Evolutionary conservation across 2,329 filamentous ascomycete species (phyloP).

Genomic region (Alternaria metachromatica): DNA sequence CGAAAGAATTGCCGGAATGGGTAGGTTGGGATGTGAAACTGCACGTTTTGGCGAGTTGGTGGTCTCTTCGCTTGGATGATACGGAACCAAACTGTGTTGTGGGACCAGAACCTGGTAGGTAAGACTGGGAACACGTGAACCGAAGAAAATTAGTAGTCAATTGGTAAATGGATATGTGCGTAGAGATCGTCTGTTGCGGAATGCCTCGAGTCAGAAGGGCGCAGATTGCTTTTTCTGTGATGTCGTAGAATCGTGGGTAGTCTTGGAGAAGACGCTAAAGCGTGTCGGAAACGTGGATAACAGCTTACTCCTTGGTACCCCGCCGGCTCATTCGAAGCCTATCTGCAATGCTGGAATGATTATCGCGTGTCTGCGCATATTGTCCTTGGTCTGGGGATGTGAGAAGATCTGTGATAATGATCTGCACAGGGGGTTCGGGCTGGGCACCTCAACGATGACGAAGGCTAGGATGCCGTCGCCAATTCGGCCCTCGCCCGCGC

Average conservation of each 20-base stretch:
- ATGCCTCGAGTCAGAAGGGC: not conserved
- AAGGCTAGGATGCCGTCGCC: constrained; percentile 6
- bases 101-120: not conserved
- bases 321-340: not conserved
- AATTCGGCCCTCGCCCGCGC: constrained; percentile 9
- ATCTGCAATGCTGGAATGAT: not conserved
- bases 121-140: not conserved
- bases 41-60: constrained; percentile 6
- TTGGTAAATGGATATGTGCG: not conserved
- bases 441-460: constrained; percentile 28
- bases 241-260: not conserved
- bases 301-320: not conserved
- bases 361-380: not conserved
- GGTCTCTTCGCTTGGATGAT: constrained; percentile 13
- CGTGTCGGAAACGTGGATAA: not conserved
- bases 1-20: constrained; percentile 21
- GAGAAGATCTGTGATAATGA: not conserved
- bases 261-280: not conserved
- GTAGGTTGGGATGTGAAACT: constrained; percentile 24
- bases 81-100: constrained; percentile 5
- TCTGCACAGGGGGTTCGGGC: not conserved
- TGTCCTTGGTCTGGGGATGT: not conserved
- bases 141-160: rapidly evolving
- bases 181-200: not conserved
- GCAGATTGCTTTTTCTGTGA: not conserved